Percentiles rank a stretch among this genome's conserved stretches.
Conservation (phyloP, 129 eudicot species). For the Flaveria robusta region DNA sequence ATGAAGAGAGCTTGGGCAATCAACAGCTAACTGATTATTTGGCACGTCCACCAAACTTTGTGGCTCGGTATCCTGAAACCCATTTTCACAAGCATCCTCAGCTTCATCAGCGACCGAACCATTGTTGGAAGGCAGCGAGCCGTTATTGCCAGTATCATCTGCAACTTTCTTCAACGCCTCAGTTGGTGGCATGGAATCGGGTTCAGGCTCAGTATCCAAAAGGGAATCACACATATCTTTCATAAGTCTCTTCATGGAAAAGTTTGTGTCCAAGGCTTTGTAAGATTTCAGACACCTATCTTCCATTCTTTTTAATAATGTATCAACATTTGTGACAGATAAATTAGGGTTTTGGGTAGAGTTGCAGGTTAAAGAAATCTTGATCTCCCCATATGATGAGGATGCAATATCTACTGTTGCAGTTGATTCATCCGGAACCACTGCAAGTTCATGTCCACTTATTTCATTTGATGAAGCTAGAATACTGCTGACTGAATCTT, state of each 20-base stretch:
- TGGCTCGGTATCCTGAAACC: slow-evolving; percentile 28
- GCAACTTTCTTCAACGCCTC: slow-evolving; percentile 32
- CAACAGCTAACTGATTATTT: slow-evolving; percentile 35
- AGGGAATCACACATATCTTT: slow-evolving; percentile 61
- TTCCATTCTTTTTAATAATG: slow-evolving; percentile 47
- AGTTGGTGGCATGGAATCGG: slow-evolving; percentile 31
- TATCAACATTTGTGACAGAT: slow-evolving; percentile 48
- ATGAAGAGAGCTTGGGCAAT: slow-evolving; percentile 31
- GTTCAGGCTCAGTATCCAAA: slow-evolving; percentile 49
- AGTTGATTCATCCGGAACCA: slow-evolving; percentile 30
- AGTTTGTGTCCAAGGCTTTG: slow-evolving; percentile 52
- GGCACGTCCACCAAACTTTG: slow-evolving; percentile 45
- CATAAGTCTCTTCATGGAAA: slow-evolving; percentile 64
- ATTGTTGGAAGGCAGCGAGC: slow-evolving; percentile 1
- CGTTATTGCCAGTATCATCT: slow-evolving; percentile 4
- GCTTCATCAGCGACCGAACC: slow-evolving; percentile 30
- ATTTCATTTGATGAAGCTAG: slow-evolving; percentile 29
- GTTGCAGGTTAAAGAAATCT: slow-evolving; percentile 57
- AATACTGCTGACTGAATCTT: slow-evolving; percentile 26
- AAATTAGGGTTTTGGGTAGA: slow-evolving; percentile 36
- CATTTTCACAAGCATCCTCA: slow-evolving; percentile 24
- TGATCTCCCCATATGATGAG: slow-evolving; percentile 69
- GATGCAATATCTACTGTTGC: slow-evolving; percentile 58
- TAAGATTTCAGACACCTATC: slow-evolving; percentile 57
- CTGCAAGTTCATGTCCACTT: slow-evolving; percentile 32